Evolutionary conservation across 1,139 yeast genomes (phyloP).

Genomic region (Pichiaceae sp.): DNA sequence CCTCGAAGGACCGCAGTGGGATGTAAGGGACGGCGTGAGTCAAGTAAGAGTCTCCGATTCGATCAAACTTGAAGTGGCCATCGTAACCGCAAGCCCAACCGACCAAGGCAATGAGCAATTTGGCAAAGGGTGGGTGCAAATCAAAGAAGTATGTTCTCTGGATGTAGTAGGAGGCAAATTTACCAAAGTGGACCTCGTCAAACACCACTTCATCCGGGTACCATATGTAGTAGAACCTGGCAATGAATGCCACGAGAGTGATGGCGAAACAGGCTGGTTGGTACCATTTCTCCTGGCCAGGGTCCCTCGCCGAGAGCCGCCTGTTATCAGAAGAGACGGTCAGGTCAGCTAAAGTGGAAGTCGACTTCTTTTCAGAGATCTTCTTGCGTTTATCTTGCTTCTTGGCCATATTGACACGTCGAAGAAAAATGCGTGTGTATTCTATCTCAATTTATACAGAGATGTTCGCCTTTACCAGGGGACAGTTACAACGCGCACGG

Average conservation of each 20-base stretch:
- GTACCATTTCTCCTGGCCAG: constrained; percentile 26
- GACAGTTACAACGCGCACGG: not conserved
- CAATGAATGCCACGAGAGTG: constrained; percentile 57
- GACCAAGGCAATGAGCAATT: constrained; percentile 79
- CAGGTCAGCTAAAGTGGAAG: not conserved
- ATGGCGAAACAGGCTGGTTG: constrained; percentile 37
- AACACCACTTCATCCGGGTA: constrained; percentile 86
- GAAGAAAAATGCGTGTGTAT: not conserved
- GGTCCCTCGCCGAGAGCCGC: constrained; percentile 10
- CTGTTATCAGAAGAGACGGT: not conserved
- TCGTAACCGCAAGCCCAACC: constrained; percentile 87
- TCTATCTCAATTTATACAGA: too few relatives aligned
- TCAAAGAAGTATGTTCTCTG: constrained; percentile 87
- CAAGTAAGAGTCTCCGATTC: constrained; percentile 78
- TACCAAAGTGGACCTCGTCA: constrained; percentile 97
- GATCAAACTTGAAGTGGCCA: constrained; percentile 85
- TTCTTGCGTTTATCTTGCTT: not conserved
- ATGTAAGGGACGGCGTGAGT: constrained; percentile 78
- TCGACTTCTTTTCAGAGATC: constrained; percentile 4
- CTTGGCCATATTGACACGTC: not conserved
- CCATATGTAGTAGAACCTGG: constrained; percentile 65
- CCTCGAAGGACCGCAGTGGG: constrained; percentile 77
- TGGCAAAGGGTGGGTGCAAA: constrained; percentile 97
- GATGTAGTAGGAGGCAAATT: constrained; percentile 82
- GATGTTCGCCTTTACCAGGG: too few relatives aligned